Percentiles rank a stretch among this genome's conserved stretches.
phyloP scores from a whole-genome alignment of 169 alveolate genomes.

The Plasmodium ovale region DNA sequence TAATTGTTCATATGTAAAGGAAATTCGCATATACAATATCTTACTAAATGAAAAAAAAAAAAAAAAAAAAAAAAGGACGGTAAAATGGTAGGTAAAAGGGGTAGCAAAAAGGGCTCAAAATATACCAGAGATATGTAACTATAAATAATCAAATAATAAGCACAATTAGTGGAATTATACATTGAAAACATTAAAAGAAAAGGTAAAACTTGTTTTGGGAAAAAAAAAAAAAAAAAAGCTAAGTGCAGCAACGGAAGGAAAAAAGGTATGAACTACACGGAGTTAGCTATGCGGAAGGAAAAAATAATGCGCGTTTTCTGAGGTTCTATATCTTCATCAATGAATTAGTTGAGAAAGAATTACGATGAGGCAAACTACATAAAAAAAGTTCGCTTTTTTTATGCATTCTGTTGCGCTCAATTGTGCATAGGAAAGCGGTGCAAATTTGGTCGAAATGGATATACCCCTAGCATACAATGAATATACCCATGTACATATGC shows the following conservation, averaged over 20 bases:
- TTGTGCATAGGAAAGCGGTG: no score
- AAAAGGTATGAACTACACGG: background rate
- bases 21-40: background rate
- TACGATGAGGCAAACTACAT: conserved; percentile 7
- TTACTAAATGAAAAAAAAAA: background rate
- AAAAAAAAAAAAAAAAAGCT: background rate
- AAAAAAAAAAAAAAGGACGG: no score
- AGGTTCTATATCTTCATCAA: conserved; percentile 24
- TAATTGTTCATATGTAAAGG: background rate
- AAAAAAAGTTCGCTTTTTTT: conserved; percentile 7
- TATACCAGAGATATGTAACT: background rate
- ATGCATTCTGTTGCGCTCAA: conserved; percentile 16
- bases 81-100: background rate
- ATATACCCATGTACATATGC: no score
- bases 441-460: no score
- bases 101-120: background rate
- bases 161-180: background rate
- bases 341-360: conserved; percentile 7
- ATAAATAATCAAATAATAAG: no score
- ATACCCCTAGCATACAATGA: no score
- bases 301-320: background rate
- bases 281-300: background rate
- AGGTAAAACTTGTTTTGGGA: background rate
- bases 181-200: background rate
- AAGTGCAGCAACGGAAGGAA: background rate